Evolutionary conservation across 2,329 filamentous ascomycete genomes (phyloP).

Genomic region (Xylariaceae sp.): DNA sequence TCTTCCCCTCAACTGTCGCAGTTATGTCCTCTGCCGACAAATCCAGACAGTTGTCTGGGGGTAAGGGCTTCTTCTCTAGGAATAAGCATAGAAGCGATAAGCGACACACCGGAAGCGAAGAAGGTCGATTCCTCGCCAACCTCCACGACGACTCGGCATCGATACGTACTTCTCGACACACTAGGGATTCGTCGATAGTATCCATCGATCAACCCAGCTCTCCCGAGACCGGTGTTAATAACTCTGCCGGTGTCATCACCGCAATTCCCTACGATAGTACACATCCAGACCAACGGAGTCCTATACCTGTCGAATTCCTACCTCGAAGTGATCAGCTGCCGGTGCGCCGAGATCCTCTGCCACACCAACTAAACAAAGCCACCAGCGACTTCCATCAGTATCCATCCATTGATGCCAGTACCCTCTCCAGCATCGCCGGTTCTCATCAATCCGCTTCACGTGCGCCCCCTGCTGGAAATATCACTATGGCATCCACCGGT

Average conservation of each 20-base stretch:
- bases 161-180: slow-evolving; percentile 70
- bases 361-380: slow-evolving; percentile 81
- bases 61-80: slow-evolving; percentile 82
- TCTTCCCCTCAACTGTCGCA: slow-evolving; percentile 21
- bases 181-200: slow-evolving; percentile 70
- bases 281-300: slow-evolving; percentile 65
- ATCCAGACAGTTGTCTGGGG: slow-evolving; percentile 75
- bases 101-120: slow-evolving; percentile 62
- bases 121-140: slow-evolving; percentile 57
- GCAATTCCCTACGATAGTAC: slow-evolving; percentile 84
- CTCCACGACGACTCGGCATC: slow-evolving; percentile 68
- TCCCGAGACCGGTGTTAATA: slow-evolving; percentile 68
- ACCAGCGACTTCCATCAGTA: slow-evolving; percentile 87
- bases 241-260: slow-evolving; percentile 80
- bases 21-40: slow-evolving; percentile 71
- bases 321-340: slow-evolving; percentile 67
- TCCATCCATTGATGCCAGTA: slow-evolving; percentile 67
- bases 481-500: slow-evolving; percentile 72
- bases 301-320: slow-evolving; percentile 73
- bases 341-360: slow-evolving; percentile 70
- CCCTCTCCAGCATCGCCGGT: slow-evolving; percentile 50
- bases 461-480: slow-evolving; percentile 60
- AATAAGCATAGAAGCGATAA: slow-evolving; percentile 78
- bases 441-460: slow-evolving; percentile 64
- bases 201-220: slow-evolving; percentile 71